Conservation (phyloP, 2,329 filamentous ascomycete species). For the Sporothrix sp. region DNA sequence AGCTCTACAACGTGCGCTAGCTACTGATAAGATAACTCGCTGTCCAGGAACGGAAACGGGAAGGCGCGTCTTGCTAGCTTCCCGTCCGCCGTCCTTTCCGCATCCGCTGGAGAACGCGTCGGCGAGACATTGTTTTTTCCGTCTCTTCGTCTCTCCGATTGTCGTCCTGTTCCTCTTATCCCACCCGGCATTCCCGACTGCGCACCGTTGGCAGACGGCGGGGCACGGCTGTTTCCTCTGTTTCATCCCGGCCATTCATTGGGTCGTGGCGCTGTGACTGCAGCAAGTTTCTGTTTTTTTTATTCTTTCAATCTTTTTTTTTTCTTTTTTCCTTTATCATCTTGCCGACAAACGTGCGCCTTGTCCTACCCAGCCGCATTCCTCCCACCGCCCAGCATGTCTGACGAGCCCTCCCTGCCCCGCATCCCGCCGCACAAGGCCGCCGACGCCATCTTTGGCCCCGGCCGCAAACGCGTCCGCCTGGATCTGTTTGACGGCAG, state of each 20-base stretch:
- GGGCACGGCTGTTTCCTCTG: background rate
- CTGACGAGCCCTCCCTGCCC: conserved; percentile 17
- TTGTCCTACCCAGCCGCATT: background rate
- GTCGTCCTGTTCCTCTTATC: background rate
- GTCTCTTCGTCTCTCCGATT: background rate
- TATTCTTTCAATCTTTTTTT: background rate
- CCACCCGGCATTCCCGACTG: background rate
- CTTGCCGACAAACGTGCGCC: conserved; percentile 12
- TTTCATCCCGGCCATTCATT: background rate
- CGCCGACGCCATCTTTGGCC: conserved; percentile 14
- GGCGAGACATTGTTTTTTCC: background rate
- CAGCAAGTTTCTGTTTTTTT: background rate
- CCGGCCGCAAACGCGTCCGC: conserved; percentile 14
- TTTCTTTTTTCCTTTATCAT: background rate
- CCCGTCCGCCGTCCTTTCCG: no score
- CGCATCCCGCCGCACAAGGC: conserved; percentile 15
- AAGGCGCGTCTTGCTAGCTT: conserved; percentile 1
- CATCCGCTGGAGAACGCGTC: conserved; percentile 6
- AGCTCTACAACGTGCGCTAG: no score
- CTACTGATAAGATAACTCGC: no score
- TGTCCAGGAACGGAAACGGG: no score
- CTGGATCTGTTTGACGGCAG: conserved; percentile 9
- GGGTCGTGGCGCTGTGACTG: background rate
- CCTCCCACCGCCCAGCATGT: conserved; percentile 9
- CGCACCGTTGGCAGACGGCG: background rate